Conservation (phyloP, 257 asterid species). For the Solanum pennellii region DNA sequence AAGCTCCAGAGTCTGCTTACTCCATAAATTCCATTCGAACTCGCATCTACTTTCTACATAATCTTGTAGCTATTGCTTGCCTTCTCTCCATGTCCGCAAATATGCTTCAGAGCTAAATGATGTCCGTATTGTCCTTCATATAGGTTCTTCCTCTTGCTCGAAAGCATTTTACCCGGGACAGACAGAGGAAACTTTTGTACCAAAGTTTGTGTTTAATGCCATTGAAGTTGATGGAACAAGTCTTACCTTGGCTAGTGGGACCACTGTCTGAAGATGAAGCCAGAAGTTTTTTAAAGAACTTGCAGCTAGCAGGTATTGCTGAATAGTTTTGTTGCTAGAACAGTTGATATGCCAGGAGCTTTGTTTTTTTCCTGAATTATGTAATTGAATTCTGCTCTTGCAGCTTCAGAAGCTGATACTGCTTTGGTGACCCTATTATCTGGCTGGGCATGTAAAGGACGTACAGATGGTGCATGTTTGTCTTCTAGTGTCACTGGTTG, state of each 20-base stretch:
- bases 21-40: not conserved
- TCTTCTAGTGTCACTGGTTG: slow-evolving; percentile 23
- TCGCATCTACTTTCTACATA: not conserved
- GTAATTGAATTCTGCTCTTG: slow-evolving; percentile 2
- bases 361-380: slow-evolving; percentile 2
- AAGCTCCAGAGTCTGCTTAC: not conserved
- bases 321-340: not conserved
- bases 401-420: slow-evolving; percentile 30
- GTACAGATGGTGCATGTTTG: slow-evolving; percentile 23
- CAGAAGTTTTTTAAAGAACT: slow-evolving; percentile 19
- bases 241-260: slow-evolving; percentile 38
- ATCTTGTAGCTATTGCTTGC: not conserved
- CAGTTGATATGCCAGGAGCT: not conserved
- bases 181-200: slow-evolving; percentile 33
- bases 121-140: not conserved
- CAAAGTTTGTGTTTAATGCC: slow-evolving; percentile 38
- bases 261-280: slow-evolving; percentile 28
- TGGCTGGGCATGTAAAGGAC: slow-evolving; percentile 48
- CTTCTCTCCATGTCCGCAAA: not conserved
- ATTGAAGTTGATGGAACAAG: slow-evolving; percentile 34
- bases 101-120: not conserved
- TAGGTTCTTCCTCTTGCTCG: slow-evolving; percentile 42
- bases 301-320: slow-evolving; percentile 35
- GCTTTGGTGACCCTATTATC: slow-evolving; percentile 33
- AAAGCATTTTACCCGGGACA: slow-evolving; percentile 24